These are phyloP conservation scores for Biancaea sappan DNA, from an alignment of 306 rosid species.

Conservation along the genomic window DNA sequence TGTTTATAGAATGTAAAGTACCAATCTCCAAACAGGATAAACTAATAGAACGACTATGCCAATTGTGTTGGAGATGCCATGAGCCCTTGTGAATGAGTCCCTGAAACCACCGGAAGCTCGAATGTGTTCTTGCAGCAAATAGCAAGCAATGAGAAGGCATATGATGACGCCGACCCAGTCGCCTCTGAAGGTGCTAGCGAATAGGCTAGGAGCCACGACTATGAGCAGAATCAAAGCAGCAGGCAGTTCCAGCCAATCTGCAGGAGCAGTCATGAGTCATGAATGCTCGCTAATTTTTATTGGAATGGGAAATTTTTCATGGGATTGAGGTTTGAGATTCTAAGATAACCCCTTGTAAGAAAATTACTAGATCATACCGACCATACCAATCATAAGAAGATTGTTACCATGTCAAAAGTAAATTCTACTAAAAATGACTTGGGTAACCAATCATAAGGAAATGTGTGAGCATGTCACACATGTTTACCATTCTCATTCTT, in stretches of 20 bases:
- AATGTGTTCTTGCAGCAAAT: constrained; percentile 93
- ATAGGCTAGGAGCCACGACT: constrained; percentile 72
- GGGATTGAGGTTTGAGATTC: no score
- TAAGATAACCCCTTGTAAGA: no score
- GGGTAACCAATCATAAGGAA: no score
- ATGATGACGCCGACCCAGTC: constrained; percentile 57
- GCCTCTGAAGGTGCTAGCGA: constrained; percentile 56
- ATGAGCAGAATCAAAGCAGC: constrained; percentile 66
- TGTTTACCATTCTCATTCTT: no score
- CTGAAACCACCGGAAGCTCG: constrained; percentile 93
- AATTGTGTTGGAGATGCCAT: constrained; percentile 72
- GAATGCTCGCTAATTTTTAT: not conserved
- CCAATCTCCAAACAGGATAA: constrained; percentile 78
- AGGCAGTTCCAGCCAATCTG: constrained; percentile 94
- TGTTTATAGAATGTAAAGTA: constrained; percentile 47
- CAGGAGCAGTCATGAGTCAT: constrained; percentile 30
- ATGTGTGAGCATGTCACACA: no score
- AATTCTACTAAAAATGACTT: no score
- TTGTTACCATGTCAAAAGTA: no score
- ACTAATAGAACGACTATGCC: constrained; percentile 78
- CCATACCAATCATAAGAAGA: no score
- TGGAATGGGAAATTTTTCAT: not conserved
- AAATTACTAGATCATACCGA: no score
- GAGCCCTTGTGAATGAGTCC: constrained; percentile 72
- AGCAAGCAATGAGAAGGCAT: constrained; percentile 74